Evolutionary conservation across 2,329 filamentous ascomycete genomes (phyloP).

Genomic region (Colletotrichum sp.): DNA sequence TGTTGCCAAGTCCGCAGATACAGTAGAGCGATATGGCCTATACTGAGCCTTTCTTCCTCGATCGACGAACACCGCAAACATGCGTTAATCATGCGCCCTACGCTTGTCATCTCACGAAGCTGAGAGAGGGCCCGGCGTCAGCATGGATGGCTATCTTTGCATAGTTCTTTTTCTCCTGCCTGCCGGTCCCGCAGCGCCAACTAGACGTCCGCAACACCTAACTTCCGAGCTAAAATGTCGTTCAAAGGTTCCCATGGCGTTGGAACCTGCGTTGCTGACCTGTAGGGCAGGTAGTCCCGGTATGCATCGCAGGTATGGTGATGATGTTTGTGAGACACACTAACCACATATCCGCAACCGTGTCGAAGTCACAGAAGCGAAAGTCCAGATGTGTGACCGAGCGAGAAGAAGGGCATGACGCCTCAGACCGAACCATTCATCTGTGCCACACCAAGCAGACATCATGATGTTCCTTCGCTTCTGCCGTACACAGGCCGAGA

Average conservation of each 20-base stretch:
- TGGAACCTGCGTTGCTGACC: not conserved
- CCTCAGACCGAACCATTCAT: not conserved
- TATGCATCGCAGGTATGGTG: not conserved
- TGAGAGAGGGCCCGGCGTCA: not conserved
- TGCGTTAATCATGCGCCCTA: rapidly evolving
- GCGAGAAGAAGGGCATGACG: not conserved
- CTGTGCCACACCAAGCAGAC: not conserved
- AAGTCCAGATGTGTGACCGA: not conserved
- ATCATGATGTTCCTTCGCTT: no score
- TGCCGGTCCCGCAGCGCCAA: not conserved
- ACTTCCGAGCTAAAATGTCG: not conserved
- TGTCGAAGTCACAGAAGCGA: not conserved
- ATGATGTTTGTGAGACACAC: not conserved
- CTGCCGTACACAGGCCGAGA: not conserved
- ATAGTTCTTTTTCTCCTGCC: not conserved
- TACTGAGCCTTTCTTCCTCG: not conserved
- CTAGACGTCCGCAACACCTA: not conserved
- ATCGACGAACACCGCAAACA: not conserved
- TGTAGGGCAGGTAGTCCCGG: not conserved
- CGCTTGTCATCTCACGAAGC: not conserved
- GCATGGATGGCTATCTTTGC: not conserved
- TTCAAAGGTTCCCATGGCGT: not conserved
- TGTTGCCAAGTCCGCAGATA: not conserved
- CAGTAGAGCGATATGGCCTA: no score
- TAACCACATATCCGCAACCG: not conserved